phyloP scores from a whole-genome alignment of 177 flowering plant species.

The Tripterygium wilfordii region DNA sequence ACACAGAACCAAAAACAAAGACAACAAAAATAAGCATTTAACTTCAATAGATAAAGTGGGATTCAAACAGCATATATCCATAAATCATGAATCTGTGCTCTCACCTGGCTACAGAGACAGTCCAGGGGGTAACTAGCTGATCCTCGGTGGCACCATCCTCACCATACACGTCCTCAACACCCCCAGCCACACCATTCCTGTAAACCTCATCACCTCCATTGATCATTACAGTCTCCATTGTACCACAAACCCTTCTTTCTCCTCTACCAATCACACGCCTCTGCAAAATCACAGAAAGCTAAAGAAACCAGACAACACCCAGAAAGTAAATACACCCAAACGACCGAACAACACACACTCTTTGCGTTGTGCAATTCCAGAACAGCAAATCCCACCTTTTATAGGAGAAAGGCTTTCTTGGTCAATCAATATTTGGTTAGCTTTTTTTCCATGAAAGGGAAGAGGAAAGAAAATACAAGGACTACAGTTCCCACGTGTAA shows the following conservation, averaged over 20 bases:
- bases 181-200: conserved; percentile 23
- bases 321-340: too few relatives aligned
- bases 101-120: conserved; percentile 62
- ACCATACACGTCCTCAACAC: conserved; percentile 44
- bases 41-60: too few relatives aligned
- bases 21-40: too few relatives aligned
- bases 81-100: background rate
- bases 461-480: too few relatives aligned
- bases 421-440: too few relatives aligned
- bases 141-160: conserved; percentile 53
- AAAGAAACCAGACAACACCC: conserved; percentile 3
- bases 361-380: too few relatives aligned
- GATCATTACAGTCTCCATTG: conserved; percentile 20
- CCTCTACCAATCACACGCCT: conserved; percentile 10
- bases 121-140: conserved; percentile 65
- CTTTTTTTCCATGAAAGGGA: too few relatives aligned
- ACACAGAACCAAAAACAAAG: too few relatives aligned
- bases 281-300: conserved; percentile 22
- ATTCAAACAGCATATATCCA: background rate
- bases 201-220: conserved; percentile 19
- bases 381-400: too few relatives aligned
- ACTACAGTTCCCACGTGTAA: too few relatives aligned
- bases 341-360: too few relatives aligned
- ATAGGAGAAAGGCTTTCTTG: too few relatives aligned
- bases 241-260: conserved; percentile 10